These are phyloP conservation scores for Pseudogymnoascus sp. DNA, from an alignment of 2,329 filamentous ascomycete genomes.

Conservation along the genomic window DNA sequence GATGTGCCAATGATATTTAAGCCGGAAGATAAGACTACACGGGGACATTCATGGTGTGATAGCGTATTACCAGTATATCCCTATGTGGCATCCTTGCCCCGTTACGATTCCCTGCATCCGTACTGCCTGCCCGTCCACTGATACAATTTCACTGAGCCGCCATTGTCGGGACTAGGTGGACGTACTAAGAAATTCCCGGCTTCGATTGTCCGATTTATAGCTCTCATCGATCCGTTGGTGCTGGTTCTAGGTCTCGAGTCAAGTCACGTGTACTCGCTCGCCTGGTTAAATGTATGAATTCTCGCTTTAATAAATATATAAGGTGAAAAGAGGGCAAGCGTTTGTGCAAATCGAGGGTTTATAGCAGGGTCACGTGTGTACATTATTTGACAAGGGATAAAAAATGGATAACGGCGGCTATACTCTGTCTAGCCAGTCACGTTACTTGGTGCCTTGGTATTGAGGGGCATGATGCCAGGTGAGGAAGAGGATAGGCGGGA, in stretches of 20 bases:
- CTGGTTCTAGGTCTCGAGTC: neutral
- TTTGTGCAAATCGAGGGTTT: neutral
- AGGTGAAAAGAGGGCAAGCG: neutral
- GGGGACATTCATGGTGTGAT: neutral
- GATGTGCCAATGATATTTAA: neutral
- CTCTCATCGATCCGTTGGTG: too few species aligned
- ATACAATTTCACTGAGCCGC: neutral
- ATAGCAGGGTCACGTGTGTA: neutral
- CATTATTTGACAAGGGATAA: neutral
- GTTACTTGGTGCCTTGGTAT: neutral
- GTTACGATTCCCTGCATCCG: neutral
- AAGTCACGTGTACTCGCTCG: neutral
- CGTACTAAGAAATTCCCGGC: neutral
- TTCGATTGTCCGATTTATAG: too few species aligned
- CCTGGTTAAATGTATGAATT: neutral
- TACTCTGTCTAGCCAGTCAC: conserved; percentile 7
- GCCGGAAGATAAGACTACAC: neutral
- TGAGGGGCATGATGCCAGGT: neutral
- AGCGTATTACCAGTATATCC: neutral
- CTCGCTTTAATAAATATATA: neutral
- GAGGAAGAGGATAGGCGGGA: conserved; percentile 7
- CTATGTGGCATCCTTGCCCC: neutral
- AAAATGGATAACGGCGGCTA: neutral
- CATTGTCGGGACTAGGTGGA: neutral
- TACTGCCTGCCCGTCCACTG: neutral